Evolutionary conservation across 306 rosid genomes (phyloP), one percentile per base, ranked within the genome.

Genomic region (Sicyos baderoa): DNA sequence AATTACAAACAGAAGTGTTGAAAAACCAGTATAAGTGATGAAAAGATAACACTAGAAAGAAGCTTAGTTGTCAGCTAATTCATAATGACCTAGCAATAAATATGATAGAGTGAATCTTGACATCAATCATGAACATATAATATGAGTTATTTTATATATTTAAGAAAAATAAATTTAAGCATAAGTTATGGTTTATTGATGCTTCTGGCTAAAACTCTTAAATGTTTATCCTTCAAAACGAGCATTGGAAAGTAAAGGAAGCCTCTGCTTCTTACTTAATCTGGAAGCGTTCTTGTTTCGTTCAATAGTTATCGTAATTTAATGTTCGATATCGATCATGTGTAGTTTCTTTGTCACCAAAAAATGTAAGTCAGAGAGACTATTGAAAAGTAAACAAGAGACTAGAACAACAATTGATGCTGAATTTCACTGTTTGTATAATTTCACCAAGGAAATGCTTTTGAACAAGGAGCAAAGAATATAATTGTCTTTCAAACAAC

Each of bases 391-490:
- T 37, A 29, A 37, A 6, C 44, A 37, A 37, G 44, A 37, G 44
- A 37, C 7, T 37, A 37, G 44, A 62, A 62, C 68, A 56, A 56
- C 62, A 62, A 62, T 5, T 62, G 27, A 62, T 35, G 50, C 16
- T n/a, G 68, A 62, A 37, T 62, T 62, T 22, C 27, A n/a, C 14
- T 37, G 45, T 62, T 62, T 62, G 48, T 37, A 62, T 62, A 9
- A 35, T 37, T 17, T 37, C 16, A 37, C 67, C 48, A 60, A 32
- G 48, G 22, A n/a, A 60, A 60, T 60, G 67, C 0, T 7, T 15
- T 6, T 15, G 37, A 32, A 60, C 50, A 62, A n/a, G 68, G 21
- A 62, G 23, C 48, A 62, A 37, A 59, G 15, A 9, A 2, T 60
- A n/a, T 62, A 62, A 62, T 18, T 40, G 14, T 62, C 49, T 40